phyloP scores from a whole-genome alignment of 495 filamentous ascomycete species.

The Penicillium cataractarum region DNA sequence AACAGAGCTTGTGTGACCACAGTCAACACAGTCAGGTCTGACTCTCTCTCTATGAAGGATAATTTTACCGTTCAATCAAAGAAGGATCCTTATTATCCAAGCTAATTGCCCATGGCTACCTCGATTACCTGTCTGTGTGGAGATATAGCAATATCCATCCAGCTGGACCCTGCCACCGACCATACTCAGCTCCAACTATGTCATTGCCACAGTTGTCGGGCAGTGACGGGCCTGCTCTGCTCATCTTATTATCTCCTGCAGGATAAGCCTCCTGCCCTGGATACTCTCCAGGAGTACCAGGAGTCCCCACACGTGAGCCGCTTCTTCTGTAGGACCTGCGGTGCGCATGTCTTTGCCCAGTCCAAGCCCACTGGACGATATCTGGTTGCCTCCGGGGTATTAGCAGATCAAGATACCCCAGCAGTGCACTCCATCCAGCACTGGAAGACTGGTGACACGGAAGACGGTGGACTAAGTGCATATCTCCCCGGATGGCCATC shows the following conservation, averaged over 20 bases:
- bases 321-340: constrained; percentile 73
- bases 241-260: constrained; percentile 54
- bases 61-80: neutral
- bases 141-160: constrained; percentile 45
- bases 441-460: constrained; percentile 51
- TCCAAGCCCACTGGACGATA: constrained; percentile 36
- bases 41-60: neutral
- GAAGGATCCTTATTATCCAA: neutral
- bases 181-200: constrained; percentile 54
- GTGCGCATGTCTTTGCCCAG: constrained; percentile 61
- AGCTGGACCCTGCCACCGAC: constrained; percentile 33
- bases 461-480: constrained; percentile 60
- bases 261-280: constrained; percentile 34
- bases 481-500: constrained; percentile 43
- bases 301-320: constrained; percentile 52
- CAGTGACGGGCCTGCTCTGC: constrained; percentile 59
- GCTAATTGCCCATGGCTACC: constrained; percentile 15
- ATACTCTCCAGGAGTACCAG: constrained; percentile 51
- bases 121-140: constrained; percentile 63
- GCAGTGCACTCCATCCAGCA: constrained; percentile 48
- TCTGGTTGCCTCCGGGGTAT: constrained; percentile 46
- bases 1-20: neutral
- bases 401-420: constrained; percentile 38
- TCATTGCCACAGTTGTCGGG: constrained; percentile 67
- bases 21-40: neutral